Evolutionary conservation across 345 rosid species (phyloP), one percentile per base, ranked within the genome.

Genomic region (Microthlaspi erraticum): DNA sequence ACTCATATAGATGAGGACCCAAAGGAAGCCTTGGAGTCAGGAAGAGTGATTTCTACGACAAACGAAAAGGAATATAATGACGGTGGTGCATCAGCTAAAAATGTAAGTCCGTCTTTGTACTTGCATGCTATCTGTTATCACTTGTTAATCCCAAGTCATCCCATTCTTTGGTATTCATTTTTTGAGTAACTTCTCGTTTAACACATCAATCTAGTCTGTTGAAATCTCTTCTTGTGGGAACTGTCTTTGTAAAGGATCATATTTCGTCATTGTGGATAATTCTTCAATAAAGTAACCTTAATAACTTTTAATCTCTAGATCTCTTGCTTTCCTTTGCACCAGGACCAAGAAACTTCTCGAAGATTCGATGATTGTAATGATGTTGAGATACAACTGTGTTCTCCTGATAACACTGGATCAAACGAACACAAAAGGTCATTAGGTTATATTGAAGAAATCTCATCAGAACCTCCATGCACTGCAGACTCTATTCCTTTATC

Each of bases 301-400:
- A 42, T n/a, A 50, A 50, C 52, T 34, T 67, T 26, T 68, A 37
- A 60, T 31, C 57, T 60, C 36, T 60, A 67, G 16, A 39, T 76
- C 34, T 63, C 18, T 33, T 70, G 42, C 56, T 76, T 75, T 26
- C 49, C 60, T 60, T 19, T 76, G 79, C 50, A 50, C 11, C 82
- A 83, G 91, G 88, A 78, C 53, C 83, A 77, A 56, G 83, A 72
- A 84, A 76, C 81, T 72, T 64, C 81, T 46, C 83, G 76, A 50
- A 76, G 80, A 66, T 83, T 80, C 41, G 71, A 60, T 59, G 92
- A 85, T 60, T 87, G 77, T 64, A 82, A 75, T 58, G 55, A 77
- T 54, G 82, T 79, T 65, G 83, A 88, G 60, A 12, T 63, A 39
- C 62, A 37, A 32, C 61, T 46, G 36, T 49, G 26, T 36, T 57